These are phyloP conservation scores for Aspergillus kassunensis DNA, from an alignment of 495 filamentous ascomycete genomes.

Conservation along the genomic window DNA sequence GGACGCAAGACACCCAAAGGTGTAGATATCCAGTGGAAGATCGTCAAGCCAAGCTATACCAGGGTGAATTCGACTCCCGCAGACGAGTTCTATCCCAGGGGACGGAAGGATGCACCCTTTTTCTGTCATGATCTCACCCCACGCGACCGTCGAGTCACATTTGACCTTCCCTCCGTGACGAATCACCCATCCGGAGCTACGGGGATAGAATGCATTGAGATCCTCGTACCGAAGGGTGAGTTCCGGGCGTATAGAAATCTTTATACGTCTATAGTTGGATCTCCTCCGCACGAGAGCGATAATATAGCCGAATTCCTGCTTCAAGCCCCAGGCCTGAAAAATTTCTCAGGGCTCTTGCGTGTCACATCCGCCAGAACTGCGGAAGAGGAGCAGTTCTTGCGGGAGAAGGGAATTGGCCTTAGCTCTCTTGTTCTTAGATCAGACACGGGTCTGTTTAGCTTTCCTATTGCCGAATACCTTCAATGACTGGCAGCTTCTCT, in stretches of 20 bases:
- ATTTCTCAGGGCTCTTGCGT: neutral
- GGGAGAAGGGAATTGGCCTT: conserved; percentile 12
- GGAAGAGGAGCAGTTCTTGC: conserved; percentile 6
- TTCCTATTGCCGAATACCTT: conserved; percentile 10
- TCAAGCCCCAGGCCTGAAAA: neutral
- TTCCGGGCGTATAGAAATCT: neutral
- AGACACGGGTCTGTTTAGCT: neutral
- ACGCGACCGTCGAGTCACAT: conserved; percentile 6
- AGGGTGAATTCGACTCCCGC: neutral
- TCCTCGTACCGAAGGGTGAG: conserved; percentile 7
- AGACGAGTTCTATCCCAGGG: conserved; percentile 7
- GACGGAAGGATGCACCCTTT: conserved; percentile 13
- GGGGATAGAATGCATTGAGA: conserved; percentile 8
- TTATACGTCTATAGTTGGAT: conserved; percentile 7
- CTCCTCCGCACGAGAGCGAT: neutral
- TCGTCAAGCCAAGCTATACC: conserved; percentile 8
- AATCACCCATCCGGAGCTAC: conserved; percentile 10
- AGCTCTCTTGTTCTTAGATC: conserved; percentile 8
- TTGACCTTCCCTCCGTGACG: neutral
- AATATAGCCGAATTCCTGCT: neutral
- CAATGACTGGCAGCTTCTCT: neutral
- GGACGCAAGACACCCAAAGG: conserved; percentile 7
- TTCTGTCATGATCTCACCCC: conserved; percentile 15
- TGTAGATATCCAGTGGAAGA: conserved; percentile 8
- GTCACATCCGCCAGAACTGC: neutral